A percentile compares a stretch with the other conserved stretches of the same genome.
These are phyloP conservation scores for Moesziomyces antarcticus DNA, from an alignment of 1,284 basidiomycete species.

Conservation along the genomic window DNA sequence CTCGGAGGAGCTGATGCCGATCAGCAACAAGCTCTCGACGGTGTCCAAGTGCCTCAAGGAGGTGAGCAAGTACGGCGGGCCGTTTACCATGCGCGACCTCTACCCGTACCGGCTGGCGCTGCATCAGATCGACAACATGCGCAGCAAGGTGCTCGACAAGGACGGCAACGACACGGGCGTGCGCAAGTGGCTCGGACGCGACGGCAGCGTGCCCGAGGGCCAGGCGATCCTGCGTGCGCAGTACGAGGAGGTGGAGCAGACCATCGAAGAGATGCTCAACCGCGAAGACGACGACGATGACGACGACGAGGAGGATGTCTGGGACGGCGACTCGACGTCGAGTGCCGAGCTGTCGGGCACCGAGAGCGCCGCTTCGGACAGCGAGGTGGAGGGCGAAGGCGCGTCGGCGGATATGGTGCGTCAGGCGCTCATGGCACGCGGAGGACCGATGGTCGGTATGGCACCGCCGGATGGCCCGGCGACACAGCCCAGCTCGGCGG, in stretches of 20 bases:
- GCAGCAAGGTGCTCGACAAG: conserved; percentile 86
- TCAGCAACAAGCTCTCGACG: conserved; percentile 74
- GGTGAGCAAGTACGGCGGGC: conserved; percentile 94
- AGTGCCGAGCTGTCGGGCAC: conserved; percentile 37
- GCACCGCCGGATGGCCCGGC: conserved; percentile 27
- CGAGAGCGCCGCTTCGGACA: conserved; percentile 37
- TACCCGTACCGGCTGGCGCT: conserved; percentile 97
- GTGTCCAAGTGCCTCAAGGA: conserved; percentile 88
- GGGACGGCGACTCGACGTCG: conserved; percentile 42
- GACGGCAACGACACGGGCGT: conserved; percentile 68
- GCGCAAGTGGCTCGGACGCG: conserved; percentile 69
- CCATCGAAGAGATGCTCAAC: conserved; percentile 75
- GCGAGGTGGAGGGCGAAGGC: conserved; percentile 35
- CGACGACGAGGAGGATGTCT: conserved; percentile 57
- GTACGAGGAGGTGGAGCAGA: conserved; percentile 93
- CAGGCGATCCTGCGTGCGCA: conserved; percentile 97
- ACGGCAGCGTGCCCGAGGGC: conserved; percentile 89
- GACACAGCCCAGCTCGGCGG: conserved; percentile 27
- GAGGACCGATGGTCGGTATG: conserved; percentile 41
- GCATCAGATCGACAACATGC: conserved; percentile 92
- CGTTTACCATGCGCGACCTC: conserved; percentile 92
- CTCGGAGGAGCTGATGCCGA: conserved; percentile 96
- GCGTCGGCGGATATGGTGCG: conserved; percentile 43
- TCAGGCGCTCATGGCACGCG: conserved; percentile 39
- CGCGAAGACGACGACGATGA: conserved; percentile 65